phyloP scores from a whole-genome alignment of 345 rosid species.

The Hibiscus mutabilis region DNA sequence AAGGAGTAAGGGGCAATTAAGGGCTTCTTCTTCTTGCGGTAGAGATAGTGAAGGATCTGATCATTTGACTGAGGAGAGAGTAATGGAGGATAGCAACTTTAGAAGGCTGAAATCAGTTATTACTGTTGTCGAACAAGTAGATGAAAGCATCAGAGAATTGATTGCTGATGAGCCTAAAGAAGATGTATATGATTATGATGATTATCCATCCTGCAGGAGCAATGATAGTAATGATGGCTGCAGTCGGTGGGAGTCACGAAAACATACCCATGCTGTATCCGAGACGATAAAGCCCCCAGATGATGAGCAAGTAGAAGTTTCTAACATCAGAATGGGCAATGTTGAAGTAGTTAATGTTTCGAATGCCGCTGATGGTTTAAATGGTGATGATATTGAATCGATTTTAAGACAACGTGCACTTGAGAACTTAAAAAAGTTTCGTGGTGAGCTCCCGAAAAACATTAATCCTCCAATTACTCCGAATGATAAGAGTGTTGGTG shows the following conservation, averaged over 20 bases:
- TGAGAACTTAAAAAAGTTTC: slow-evolving; percentile 65
- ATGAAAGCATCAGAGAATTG: slow-evolving; percentile 17
- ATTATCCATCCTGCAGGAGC: slow-evolving; percentile 49
- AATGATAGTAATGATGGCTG: slow-evolving; percentile 37
- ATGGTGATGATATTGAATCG: slow-evolving; percentile 50
- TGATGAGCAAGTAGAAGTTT: slow-evolving; percentile 28
- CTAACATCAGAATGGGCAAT: slow-evolving; percentile 13
- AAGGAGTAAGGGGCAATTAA: slow-evolving; percentile 28
- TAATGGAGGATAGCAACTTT: slow-evolving; percentile 24
- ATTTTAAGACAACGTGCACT: slow-evolving; percentile 64
- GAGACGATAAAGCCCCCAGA: slow-evolving; percentile 17
- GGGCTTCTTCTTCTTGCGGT: slow-evolving; percentile 29
- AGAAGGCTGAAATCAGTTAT: slow-evolving; percentile 58
- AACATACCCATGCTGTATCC: slow-evolving; percentile 18
- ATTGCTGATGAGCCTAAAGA: slow-evolving; percentile 34
- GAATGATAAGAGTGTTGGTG: slow-evolving; percentile 18
- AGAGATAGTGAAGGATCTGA: slow-evolving; percentile 21
- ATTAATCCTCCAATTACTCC: slow-evolving; percentile 11
- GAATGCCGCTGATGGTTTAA: slow-evolving; percentile 14
- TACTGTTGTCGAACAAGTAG: slow-evolving; percentile 24
- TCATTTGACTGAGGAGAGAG: slow-evolving; percentile 28
- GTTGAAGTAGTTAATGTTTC: slow-evolving; percentile 21
- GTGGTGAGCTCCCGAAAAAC: slow-evolving; percentile 28
- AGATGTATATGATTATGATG: slow-evolving; percentile 45
- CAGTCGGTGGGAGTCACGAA: slow-evolving; percentile 24